phyloP scores from a whole-genome alignment of 306 rosid species.

The Corylus avellana region DNA sequence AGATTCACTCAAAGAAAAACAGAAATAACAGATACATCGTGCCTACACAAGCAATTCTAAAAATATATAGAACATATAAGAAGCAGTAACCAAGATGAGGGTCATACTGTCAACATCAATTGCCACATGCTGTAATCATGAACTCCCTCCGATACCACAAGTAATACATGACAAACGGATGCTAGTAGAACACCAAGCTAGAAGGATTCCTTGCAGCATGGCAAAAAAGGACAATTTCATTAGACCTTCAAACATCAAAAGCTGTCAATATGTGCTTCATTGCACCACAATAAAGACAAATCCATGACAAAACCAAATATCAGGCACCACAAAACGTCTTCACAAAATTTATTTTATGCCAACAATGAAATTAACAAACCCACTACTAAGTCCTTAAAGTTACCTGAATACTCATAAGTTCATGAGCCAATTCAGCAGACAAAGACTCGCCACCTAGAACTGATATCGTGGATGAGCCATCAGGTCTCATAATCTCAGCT shows the following conservation, averaged over 20 bases:
- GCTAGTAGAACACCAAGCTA: conserved; percentile 83
- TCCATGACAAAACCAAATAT: neutral
- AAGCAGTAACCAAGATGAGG: conserved; percentile 9
- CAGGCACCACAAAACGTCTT: neutral
- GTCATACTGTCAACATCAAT: conserved; percentile 71
- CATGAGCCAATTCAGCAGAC: conserved; percentile 88
- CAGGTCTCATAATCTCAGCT: conserved; percentile 88
- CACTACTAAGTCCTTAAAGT: neutral
- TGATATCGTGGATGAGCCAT: conserved; percentile 71
- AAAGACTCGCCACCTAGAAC: conserved; percentile 62
- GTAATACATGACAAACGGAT: conserved; percentile 70
- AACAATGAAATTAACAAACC: neutral
- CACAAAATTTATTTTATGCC: neutral
- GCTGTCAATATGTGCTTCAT: neutral
- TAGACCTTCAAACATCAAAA: conserved; percentile 13
- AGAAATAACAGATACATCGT: neutral
- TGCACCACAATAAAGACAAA: neutral
- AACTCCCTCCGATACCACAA: conserved; percentile 87
- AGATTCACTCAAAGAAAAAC: neutral
- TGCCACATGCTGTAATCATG: conserved; percentile 77
- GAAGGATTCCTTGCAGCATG: conserved; percentile 66
- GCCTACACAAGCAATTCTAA: neutral
- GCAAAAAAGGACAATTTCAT: conserved; percentile 43
- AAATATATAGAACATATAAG: neutral
- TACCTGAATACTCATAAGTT: conserved; percentile 85